Evolutionary conservation across 352 stramenopile genomes (phyloP), one percentile per base, ranked within the genome.

Genomic region (Aphanomyces euteiches): DNA sequence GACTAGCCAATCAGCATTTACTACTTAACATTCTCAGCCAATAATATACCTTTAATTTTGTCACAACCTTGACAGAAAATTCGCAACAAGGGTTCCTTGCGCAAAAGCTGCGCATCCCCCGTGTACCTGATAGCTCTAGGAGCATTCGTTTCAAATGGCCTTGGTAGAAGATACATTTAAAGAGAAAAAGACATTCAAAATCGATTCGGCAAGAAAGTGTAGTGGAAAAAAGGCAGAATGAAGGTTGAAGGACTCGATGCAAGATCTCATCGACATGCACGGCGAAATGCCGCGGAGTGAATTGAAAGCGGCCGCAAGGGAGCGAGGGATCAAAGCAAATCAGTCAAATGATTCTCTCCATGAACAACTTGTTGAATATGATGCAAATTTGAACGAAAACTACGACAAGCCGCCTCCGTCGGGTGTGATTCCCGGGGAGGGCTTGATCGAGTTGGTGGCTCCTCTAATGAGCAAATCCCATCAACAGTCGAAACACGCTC

Each of bases 361-460:
- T 50, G 10, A 50, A 50, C 43, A 50, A 50, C 43, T 50, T n/a
- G 43, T n/a, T 50, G 43, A 50, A 50, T 50, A 50, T 50, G 43
- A 50, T 50, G 43, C 43, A 50, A 50, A 50, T 50, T 50, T 50
- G 43, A 50, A 50, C 43, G 43, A 50, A 50, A n/a, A 50, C 10
- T 50, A 50, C 43, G 43, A 48, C 43, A 50, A 50, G 43, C 43
- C 43, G 43, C 10, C 10, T 50, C 43, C 43, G 43, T 50, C 43
- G 10, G 43, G 43, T 12, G 43, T 50, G 43, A 50, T 50, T n/a
- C 43, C 43, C 43, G 43, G 43, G 43, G 43, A 50, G 2, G 43
- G 1, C 43, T n/a, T 50, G 43, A 50, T 50, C 43, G 43, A 50
- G 1, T 50, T 50, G 43, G 43, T 50, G 43, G 43, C 43, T n/a